A percentile compares a stretch with the other conserved stretches of the same genome.
These are phyloP conservation scores for Artemisia annua DNA, from an alignment of 129 eudicot genomes.

Conservation along the genomic window DNA sequence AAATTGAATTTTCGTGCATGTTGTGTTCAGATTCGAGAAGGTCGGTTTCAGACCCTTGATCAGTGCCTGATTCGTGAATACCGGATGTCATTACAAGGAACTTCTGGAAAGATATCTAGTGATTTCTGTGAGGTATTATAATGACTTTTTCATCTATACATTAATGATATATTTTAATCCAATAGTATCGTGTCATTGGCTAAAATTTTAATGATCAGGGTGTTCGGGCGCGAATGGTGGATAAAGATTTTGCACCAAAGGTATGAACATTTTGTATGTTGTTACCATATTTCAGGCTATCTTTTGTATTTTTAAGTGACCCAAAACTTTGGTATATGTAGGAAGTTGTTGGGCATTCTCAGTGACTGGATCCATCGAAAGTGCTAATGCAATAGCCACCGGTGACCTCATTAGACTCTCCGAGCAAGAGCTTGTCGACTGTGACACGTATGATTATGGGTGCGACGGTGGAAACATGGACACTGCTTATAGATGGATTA, in stretches of 20 bases:
- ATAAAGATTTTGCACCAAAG: slow-evolving; percentile 82
- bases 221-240: slow-evolving; percentile 75
- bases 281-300: no score
- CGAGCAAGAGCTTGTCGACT: slow-evolving; percentile 64
- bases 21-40: slow-evolving; percentile 74
- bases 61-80: slow-evolving; percentile 74
- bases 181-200: background rate
- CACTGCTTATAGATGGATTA: slow-evolving; percentile 49
- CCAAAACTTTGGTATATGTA: slow-evolving; percentile 7
- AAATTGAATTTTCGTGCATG: background rate
- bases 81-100: no score
- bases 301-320: background rate
- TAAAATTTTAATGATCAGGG: slow-evolving; percentile 47
- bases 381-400: slow-evolving; percentile 46
- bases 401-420: slow-evolving; percentile 67
- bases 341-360: slow-evolving; percentile 83
- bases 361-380: slow-evolving; percentile 61
- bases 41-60: slow-evolving; percentile 74
- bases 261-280: slow-evolving; percentile 31
- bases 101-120: no score
- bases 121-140: no score
- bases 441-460: slow-evolving; percentile 54
- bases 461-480: slow-evolving; percentile 67
- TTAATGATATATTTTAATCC: no score
- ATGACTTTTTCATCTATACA: no score